phyloP scores from a whole-genome alignment of 768 basidiomycete species.

The Mycena capillaripes region DNA sequence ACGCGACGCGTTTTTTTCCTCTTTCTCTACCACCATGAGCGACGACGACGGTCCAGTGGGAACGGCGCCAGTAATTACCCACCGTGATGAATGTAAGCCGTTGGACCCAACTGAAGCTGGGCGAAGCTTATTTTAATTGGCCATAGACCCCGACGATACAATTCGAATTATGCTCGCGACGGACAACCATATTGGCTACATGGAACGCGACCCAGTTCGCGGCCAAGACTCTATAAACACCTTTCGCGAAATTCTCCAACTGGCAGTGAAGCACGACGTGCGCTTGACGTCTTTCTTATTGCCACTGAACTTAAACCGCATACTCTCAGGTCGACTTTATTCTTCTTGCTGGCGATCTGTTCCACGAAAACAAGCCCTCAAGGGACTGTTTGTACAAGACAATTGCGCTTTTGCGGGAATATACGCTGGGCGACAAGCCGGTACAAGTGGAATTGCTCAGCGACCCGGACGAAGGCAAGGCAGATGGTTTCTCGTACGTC shows the following conservation, averaged over 20 bases:
- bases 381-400: conserved; percentile 91
- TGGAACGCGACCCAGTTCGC: conserved; percentile 93
- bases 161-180: conserved; percentile 92
- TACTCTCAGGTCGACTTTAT: conserved; percentile 89
- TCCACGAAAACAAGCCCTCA: conserved; percentile 97
- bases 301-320: conserved; percentile 18
- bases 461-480: conserved; percentile 92
- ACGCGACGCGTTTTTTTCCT: conserved; percentile 33
- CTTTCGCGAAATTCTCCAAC: conserved; percentile 92
- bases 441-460: conserved; percentile 93
- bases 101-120: neutral
- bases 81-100: conserved; percentile 56
- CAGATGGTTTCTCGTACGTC: conserved; percentile 85
- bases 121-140: neutral
- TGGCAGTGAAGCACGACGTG: conserved; percentile 91
- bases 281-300: conserved; percentile 44
- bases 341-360: conserved; percentile 94
- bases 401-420: conserved; percentile 91
- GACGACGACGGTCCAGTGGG: conserved; percentile 21
- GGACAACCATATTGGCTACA: conserved; percentile 96
- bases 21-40: conserved; percentile 18
- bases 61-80: conserved; percentile 30
- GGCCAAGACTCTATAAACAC: conserved; percentile 97
- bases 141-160: conserved; percentile 69
- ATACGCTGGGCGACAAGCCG: conserved; percentile 89